Conservation (phyloP, 768 basidiomycete genomes). For the Phanerochaete carnosa region DNA sequence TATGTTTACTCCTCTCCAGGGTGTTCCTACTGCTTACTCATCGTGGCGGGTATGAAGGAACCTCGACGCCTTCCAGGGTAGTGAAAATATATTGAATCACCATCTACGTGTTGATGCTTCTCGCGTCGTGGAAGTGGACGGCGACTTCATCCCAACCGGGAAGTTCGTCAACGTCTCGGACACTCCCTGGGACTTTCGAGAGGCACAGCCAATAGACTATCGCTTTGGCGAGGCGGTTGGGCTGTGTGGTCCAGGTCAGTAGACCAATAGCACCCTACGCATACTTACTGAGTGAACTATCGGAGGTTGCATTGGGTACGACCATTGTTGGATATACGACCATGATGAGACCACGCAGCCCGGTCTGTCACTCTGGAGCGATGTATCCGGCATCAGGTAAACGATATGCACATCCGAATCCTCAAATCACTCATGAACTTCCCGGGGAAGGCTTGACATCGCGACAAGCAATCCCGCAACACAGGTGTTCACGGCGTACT, state of each 20-base stretch:
- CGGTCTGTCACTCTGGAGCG: conserved; percentile 43
- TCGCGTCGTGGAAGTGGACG: conserved; percentile 35
- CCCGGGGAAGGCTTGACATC: conserved; percentile 39
- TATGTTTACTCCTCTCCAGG: conserved; percentile 13
- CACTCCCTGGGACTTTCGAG: conserved; percentile 41
- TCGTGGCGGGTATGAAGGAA: conserved; percentile 32
- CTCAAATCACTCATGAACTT: too few relatives aligned
- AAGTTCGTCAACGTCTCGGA: conserved; percentile 23
- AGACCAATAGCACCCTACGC: too few relatives aligned
- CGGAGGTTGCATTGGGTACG: conserved; percentile 45
- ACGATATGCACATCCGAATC: conserved; percentile 2
- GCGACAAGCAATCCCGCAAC: conserved; percentile 48
- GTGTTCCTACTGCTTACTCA: background rate
- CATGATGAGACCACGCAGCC: conserved; percentile 18
- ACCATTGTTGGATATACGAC: conserved; percentile 51
- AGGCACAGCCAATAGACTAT: conserved; percentile 23
- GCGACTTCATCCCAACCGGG: conserved; percentile 38
- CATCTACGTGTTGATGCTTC: conserved; percentile 23
- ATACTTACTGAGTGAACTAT: background rate
- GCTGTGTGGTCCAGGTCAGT: conserved; percentile 21
- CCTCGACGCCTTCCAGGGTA: conserved; percentile 48
- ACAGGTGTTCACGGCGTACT: conserved; percentile 47
- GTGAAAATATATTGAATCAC: conserved; percentile 28
- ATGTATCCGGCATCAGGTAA: conserved; percentile 47
- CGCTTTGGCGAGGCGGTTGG: conserved; percentile 21